Evolutionary conservation across 176 grass and related monocot genomes (phyloP), one percentile per base, ranked within the genome.

Genomic region (Zoysia pacifica): DNA sequence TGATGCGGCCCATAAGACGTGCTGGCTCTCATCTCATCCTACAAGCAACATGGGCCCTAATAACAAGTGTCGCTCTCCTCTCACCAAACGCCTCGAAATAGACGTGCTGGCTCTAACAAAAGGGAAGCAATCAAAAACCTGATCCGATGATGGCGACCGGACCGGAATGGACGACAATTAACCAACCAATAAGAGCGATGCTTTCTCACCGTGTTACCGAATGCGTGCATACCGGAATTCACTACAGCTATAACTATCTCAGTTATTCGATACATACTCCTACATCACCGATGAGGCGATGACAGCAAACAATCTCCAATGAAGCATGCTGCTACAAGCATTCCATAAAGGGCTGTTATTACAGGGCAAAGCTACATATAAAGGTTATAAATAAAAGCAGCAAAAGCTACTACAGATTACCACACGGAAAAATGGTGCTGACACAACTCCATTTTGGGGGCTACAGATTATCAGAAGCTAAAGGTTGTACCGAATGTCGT

Each of bases 111-210:
- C 73, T 65, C 85, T 28, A 75, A 87, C 50, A 49, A 2, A 6
- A 13, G 18, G 67, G 41, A 87, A 82, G 67, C 79, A 77, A 87
- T 37, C 65, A 65, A 39, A 65, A 19, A 55, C 55, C 14, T 39
- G 19, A 42, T 67, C 42, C 72, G 28, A 28, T 72, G 79, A 87
- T n/a, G 35, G 40, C 5, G 73, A 77, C 79, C 42, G 20, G 40
- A 48, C 79, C 36, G 20, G 40, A 48, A 16, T 59, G 40, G 2
- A 14, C 39, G 52, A 37, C 47, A 16, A 41, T 37, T 11, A 28
- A 46, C 37, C n/a, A 28, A 28, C 11, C 9, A 49, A 48, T n/a
- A 9, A 9, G 55, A 11, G 40, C 42, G 2, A 58, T 41, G 60
- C 28, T 70, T 80, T 10, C 13, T 36, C 16, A 48, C 15, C 54